phyloP scores from a whole-genome alignment of 805 yeast species.

The Zygosaccharomyces siamensis region DNA sequence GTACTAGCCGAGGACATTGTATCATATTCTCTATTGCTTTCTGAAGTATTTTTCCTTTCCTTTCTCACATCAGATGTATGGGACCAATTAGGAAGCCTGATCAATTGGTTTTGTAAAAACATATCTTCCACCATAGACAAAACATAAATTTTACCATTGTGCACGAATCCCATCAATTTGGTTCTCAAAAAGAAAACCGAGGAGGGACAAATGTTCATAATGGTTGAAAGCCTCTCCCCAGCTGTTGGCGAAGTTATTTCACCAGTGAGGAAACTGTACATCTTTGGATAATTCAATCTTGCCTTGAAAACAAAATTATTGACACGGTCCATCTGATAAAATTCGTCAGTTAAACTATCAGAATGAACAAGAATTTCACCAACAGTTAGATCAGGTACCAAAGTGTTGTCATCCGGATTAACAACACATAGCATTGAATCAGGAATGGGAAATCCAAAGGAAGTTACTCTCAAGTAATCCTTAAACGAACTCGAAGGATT shows the following conservation, averaged over 20 bases:
- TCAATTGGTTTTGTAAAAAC: constrained; percentile 54
- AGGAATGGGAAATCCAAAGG: constrained; percentile 92
- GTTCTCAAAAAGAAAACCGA: constrained; percentile 63
- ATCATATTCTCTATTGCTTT: not conserved
- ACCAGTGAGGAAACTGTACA: constrained; percentile 18
- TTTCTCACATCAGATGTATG: constrained; percentile 33
- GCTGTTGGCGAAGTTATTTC: constrained; percentile 9
- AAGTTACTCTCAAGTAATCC: constrained; percentile 66
- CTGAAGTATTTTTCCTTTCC: constrained; percentile 11
- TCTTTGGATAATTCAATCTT: constrained; percentile 28
- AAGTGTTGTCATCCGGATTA: constrained; percentile 79
- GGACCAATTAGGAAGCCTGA: constrained; percentile 34
- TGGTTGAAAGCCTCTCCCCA: constrained; percentile 26
- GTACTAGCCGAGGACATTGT: not conserved
- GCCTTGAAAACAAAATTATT: constrained; percentile 37
- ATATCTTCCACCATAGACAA: constrained; percentile 90
- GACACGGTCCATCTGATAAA: constrained; percentile 34
- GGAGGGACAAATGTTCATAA: constrained; percentile 28
- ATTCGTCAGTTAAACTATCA: constrained; percentile 67
- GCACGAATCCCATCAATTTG: constrained; percentile 83
- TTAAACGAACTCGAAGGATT: constrained; percentile 35
- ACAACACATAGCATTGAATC: constrained; percentile 92
- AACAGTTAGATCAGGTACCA: constrained; percentile 71
- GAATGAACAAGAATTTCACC: constrained; percentile 99
- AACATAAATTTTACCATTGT: constrained; percentile 81